Conservation (phyloP, 768 basidiomycete species). For the Clitopilus passeckerianus region DNA sequence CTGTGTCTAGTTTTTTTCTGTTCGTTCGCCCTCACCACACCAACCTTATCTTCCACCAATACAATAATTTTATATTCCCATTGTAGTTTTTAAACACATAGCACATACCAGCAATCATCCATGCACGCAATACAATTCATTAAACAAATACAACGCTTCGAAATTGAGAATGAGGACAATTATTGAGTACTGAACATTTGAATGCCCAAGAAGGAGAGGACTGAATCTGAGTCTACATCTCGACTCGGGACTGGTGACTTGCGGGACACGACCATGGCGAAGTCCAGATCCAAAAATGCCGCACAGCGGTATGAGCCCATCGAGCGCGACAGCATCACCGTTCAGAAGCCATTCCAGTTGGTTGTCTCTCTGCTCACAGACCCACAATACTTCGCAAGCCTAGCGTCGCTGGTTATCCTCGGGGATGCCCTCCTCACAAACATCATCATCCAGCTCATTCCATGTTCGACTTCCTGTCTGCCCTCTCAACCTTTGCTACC, state of each 20-base stretch:
- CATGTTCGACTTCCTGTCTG: conserved; percentile 55
- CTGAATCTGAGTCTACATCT: too few species aligned
- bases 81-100: conserved; percentile 21
- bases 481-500: neutral
- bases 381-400: conserved; percentile 57
- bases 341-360: neutral
- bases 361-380: conserved; percentile 39
- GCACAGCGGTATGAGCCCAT: neutral
- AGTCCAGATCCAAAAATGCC: too few species aligned
- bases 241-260: too few species aligned
- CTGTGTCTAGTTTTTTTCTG: conserved; percentile 16
- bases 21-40: conserved; percentile 4
- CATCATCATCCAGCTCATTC: conserved; percentile 74
- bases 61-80: conserved; percentile 23
- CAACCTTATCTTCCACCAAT: conserved; percentile 10
- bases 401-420: conserved; percentile 60
- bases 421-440: conserved; percentile 77
- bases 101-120: conserved; percentile 33
- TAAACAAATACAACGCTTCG: conserved; percentile 22
- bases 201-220: too few species aligned
- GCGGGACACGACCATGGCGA: too few species aligned
- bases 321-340: neutral
- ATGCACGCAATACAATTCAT: conserved; percentile 16
- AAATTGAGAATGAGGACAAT: conserved; percentile 8
- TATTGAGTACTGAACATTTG: neutral